These are phyloP conservation scores for Russula griseocarnosa DNA, from an alignment of 768 basidiomycete genomes.

Conservation along the genomic window DNA sequence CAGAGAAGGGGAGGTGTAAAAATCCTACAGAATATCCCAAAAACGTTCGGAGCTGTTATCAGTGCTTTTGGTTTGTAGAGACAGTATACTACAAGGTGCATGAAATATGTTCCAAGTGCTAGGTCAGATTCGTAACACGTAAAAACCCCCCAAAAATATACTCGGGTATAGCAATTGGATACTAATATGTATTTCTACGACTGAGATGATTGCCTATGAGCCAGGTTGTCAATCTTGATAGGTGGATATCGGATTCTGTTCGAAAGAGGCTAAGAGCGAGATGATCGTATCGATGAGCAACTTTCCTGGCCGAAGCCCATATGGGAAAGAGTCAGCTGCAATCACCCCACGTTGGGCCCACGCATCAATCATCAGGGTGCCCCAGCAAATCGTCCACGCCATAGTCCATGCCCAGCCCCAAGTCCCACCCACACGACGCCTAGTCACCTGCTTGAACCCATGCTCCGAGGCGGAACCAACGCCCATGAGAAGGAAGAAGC, in stretches of 20 bases:
- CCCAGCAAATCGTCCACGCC: slow-evolving; percentile 48
- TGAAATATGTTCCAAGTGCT: no score
- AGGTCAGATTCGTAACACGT: no score
- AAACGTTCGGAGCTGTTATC: no score
- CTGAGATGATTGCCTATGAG: no score
- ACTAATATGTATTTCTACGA: no score
- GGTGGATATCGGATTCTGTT: background rate
- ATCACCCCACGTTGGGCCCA: slow-evolving; percentile 25
- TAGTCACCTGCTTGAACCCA: slow-evolving; percentile 43
- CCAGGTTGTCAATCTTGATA: no score
- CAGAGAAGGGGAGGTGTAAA: no score
- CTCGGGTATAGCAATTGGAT: no score
- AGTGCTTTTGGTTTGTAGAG: no score
- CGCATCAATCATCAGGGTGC: slow-evolving; percentile 14
- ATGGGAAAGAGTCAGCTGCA: slow-evolving; percentile 7
- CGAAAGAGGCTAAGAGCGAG: background rate
- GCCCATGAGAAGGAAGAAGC: slow-evolving; percentile 59
- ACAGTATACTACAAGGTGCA: no score
- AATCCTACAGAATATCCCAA: no score
- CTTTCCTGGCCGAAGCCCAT: slow-evolving; percentile 12
- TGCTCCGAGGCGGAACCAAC: slow-evolving; percentile 50
- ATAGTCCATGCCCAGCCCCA: slow-evolving; percentile 52
- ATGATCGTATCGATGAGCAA: background rate
- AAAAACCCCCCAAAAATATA: no score
- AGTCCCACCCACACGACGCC: slow-evolving; percentile 46